Evolutionary conservation across 495 filamentous ascomycete genomes (phyloP).

Genomic region (Podospora fimiseda): DNA sequence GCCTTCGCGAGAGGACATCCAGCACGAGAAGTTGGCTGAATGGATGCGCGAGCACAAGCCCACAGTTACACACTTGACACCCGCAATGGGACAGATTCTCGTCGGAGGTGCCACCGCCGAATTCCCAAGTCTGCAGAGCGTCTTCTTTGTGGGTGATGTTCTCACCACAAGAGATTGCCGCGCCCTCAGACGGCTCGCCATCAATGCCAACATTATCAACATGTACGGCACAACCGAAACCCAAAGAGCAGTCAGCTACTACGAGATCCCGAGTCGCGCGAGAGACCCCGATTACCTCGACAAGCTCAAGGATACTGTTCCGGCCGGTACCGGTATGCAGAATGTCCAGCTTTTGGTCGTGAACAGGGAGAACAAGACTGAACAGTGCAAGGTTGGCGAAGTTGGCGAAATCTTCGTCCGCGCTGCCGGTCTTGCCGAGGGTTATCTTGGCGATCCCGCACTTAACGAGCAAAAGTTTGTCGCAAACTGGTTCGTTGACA

Average conservation of each 20-base stretch:
- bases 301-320: conserved; percentile 69
- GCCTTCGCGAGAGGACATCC: conserved; percentile 77
- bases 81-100: conserved; percentile 93
- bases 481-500: conserved; percentile 81
- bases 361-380: conserved; percentile 64
- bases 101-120: conserved; percentile 74
- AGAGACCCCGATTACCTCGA: conserved; percentile 64
- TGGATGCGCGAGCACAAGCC: conserved; percentile 79
- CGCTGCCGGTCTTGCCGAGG: conserved; percentile 83
- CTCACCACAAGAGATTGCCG: conserved; percentile 81
- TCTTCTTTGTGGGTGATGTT: conserved; percentile 93
- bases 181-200: conserved; percentile 68
- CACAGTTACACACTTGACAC: conserved; percentile 87
- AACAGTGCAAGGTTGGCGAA: conserved; percentile 73
- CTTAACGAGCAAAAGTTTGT: conserved; percentile 78
- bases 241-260: conserved; percentile 80
- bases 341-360: conserved; percentile 92
- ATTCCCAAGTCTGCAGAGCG: conserved; percentile 70
- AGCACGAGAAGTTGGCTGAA: conserved; percentile 80
- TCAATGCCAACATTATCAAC: conserved; percentile 75
- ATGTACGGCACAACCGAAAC: conserved; percentile 95
- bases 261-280: conserved; percentile 66
- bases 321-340: conserved; percentile 83
- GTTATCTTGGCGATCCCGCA: conserved; percentile 67
- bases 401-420: conserved; percentile 84